Conservation (phyloP, 1,284 basidiomycete species). For the Austroboletus niveus region DNA sequence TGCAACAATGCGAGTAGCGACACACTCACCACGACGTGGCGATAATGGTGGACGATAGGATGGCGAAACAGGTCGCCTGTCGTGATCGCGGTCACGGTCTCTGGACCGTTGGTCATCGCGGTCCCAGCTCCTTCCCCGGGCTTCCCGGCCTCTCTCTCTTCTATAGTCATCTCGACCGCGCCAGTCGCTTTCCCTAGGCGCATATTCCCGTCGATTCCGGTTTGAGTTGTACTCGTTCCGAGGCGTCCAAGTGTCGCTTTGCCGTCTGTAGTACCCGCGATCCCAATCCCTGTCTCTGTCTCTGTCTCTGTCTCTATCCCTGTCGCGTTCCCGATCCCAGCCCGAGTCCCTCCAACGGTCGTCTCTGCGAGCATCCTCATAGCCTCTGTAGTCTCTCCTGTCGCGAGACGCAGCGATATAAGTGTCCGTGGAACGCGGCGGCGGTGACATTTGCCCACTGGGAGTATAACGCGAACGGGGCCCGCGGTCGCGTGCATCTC, state of each 20-base stretch:
- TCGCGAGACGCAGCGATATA: constrained; percentile 20
- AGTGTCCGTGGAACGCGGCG: constrained; percentile 14
- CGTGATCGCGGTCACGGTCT: constrained; percentile 23
- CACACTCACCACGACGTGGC: constrained; percentile 27
- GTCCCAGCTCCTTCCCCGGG: constrained; percentile 23
- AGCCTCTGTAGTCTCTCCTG: constrained; percentile 21
- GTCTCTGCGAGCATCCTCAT: constrained; percentile 24
- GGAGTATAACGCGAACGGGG: constrained; percentile 17
- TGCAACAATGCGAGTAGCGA: not conserved
- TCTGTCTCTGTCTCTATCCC: constrained; percentile 9
- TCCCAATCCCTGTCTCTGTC: constrained; percentile 21
- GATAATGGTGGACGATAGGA: constrained; percentile 20
- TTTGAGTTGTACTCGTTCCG: constrained; percentile 20
- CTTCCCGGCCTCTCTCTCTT: constrained; percentile 25
- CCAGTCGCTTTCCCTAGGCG: constrained; percentile 20
- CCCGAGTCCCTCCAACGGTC: constrained; percentile 28
- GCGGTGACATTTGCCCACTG: constrained; percentile 20
- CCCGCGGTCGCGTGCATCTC: constrained; percentile 26
- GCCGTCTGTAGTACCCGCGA: constrained; percentile 19
- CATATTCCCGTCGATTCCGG: constrained; percentile 19
- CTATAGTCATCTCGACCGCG: constrained; percentile 23
- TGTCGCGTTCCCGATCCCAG: constrained; percentile 18
- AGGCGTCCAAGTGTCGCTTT: constrained; percentile 15
- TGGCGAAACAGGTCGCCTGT: constrained; percentile 16
- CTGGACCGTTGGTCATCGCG: constrained; percentile 21